Conservation (phyloP, 805 yeast genomes). For the Ogataea corticis region DNA sequence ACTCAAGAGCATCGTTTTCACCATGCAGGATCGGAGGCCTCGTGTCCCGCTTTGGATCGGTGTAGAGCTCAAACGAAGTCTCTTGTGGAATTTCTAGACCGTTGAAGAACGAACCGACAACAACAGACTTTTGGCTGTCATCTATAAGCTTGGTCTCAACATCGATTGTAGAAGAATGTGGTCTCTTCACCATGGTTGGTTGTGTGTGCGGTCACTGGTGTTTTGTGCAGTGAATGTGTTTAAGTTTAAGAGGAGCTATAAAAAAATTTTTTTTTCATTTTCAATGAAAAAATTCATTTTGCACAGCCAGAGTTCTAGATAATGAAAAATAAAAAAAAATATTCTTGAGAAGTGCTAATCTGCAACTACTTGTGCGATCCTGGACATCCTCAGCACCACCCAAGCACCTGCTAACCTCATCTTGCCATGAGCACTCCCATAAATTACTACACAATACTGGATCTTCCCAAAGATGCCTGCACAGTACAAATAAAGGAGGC, state of each 20-base stretch:
- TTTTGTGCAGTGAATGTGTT: too few species aligned
- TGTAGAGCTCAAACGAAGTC: slow-evolving; percentile 63
- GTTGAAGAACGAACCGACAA: slow-evolving; percentile 73
- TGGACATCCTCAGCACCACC: too few species aligned
- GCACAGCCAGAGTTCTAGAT: slow-evolving; percentile 10
- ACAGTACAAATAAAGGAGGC: slow-evolving; percentile 54
- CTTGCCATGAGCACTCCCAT: too few species aligned
- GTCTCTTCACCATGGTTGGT: slow-evolving; percentile 20
- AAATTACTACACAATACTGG: slow-evolving; percentile 58
- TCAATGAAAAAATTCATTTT: slow-evolving; percentile 8
- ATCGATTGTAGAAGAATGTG: slow-evolving; percentile 34
- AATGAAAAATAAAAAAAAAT: background rate
- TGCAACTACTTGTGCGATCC: slow-evolving; percentile 24
- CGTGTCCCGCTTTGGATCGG: slow-evolving; percentile 43
- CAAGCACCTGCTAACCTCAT: too few species aligned
- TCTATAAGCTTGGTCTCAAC: slow-evolving; percentile 29
- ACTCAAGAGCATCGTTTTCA: slow-evolving; percentile 70
- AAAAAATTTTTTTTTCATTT: background rate
- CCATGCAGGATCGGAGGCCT: slow-evolving; percentile 62
- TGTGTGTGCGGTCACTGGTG: too few species aligned
- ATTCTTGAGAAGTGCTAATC: background rate
- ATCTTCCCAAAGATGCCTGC: slow-evolving; percentile 42
- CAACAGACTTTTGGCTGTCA: slow-evolving; percentile 50
- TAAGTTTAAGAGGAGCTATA: too few species aligned
- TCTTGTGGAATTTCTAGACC: slow-evolving; percentile 65